Percentiles rank a stretch among this genome's conserved stretches.
Evolutionary conservation across 352 stramenopile genomes (phyloP).

Genomic region (Phytophthora tentaculata): DNA sequence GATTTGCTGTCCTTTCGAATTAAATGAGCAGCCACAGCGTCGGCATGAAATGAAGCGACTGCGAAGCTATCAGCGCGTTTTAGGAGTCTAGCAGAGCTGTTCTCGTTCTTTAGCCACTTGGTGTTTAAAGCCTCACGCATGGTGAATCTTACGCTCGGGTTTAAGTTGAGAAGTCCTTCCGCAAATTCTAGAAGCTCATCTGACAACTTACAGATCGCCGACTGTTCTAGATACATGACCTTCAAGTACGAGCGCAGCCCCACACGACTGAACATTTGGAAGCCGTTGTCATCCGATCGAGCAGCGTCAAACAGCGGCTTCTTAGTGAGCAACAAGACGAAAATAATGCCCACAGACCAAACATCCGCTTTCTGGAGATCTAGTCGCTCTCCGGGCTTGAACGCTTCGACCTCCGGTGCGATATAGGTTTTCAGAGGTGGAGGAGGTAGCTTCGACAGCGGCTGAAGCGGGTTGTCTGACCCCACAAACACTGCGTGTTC

Average conservation of each 20-base stretch:
- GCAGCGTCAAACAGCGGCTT: constrained; percentile 64
- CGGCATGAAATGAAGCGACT: constrained; percentile 17
- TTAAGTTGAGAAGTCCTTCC: constrained; percentile 84
- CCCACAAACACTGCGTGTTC: constrained; percentile 66
- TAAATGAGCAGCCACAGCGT: constrained; percentile 15
- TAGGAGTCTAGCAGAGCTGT: constrained; percentile 6
- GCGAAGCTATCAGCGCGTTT: constrained; percentile 11
- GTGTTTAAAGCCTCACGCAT: constrained; percentile 73
- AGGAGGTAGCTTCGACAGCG: constrained; percentile 26
- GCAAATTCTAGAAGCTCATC: constrained; percentile 77
- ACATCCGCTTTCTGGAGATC: constrained; percentile 67
- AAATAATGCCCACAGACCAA: constrained; percentile 65
- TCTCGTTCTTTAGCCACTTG: constrained; percentile 53
- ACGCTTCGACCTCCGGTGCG: constrained; percentile 53
- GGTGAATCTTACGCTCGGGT: constrained; percentile 81
- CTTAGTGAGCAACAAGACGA: constrained; percentile 65
- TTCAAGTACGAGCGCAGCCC: constrained; percentile 60
- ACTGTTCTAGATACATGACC: constrained; percentile 72
- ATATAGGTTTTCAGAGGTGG: constrained; percentile 56
- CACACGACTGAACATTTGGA: constrained; percentile 57
- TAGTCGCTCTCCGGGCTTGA: constrained; percentile 29
- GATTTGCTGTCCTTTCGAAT: neutral
- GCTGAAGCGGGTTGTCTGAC: constrained; percentile 47
- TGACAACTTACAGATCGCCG: constrained; percentile 57
- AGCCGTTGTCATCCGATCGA: constrained; percentile 49